These are phyloP conservation scores for Trametes punicea DNA, from an alignment of 768 basidiomycete species.

Conservation along the genomic window DNA sequence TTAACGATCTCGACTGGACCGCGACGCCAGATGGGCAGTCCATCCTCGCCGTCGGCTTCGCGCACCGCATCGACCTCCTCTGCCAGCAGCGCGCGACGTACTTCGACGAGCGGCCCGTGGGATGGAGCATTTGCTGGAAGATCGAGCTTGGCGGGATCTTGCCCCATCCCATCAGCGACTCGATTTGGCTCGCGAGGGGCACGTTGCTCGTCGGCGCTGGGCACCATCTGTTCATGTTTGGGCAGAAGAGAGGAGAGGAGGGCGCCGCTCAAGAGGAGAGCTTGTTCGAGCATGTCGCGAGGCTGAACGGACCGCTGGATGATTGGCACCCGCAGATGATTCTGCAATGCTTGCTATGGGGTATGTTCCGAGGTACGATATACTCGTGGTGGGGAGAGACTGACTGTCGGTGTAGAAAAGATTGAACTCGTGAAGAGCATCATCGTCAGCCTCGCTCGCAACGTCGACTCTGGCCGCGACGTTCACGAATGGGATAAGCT, in stretches of 20 bases:
- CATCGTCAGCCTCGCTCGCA: conserved; percentile 60
- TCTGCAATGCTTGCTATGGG: conserved; percentile 89
- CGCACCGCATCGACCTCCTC: conserved; percentile 76
- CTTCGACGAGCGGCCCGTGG: conserved; percentile 68
- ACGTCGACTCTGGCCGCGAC: conserved; percentile 34
- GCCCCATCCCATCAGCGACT: conserved; percentile 78
- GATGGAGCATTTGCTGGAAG: conserved; percentile 70
- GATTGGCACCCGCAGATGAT: conserved; percentile 95
- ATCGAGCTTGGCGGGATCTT: conserved; percentile 76
- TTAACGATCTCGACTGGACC: conserved; percentile 90
- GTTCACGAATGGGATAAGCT: conserved; percentile 45
- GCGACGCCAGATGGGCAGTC: conserved; percentile 88
- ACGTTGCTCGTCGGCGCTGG: conserved; percentile 79
- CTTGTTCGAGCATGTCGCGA: conserved; percentile 79
- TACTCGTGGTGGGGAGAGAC: neutral
- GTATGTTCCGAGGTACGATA: conserved; percentile 40
- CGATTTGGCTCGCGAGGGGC: conserved; percentile 87
- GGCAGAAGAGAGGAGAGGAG: conserved; percentile 38
- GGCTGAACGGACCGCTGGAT: conserved; percentile 79
- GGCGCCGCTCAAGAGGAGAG: conserved; percentile 37
- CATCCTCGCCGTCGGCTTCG: conserved; percentile 86
- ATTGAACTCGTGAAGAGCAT: conserved; percentile 81
- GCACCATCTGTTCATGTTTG: conserved; percentile 80
- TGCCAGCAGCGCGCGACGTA: conserved; percentile 93
- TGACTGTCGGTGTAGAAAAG: conserved; percentile 53